Evolutionary conservation across 345 rosid species (phyloP).

Genomic region (Lumnitzera racemosa): DNA sequence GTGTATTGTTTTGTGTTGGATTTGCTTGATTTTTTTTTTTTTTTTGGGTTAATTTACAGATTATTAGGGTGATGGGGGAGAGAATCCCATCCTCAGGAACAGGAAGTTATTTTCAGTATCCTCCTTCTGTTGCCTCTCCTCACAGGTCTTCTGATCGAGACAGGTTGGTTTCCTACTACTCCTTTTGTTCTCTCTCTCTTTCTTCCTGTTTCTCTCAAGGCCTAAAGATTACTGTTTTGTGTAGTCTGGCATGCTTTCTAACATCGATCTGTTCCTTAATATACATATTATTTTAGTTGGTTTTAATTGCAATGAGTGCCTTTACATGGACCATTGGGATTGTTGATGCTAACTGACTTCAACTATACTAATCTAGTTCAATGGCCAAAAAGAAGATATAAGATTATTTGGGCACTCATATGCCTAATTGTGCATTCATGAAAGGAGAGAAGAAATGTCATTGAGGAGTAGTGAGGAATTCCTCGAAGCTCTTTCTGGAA

Average conservation of each 20-base stretch:
- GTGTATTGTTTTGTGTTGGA: background rate
- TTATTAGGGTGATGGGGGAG: conserved; percentile 56
- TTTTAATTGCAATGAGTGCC: too few relatives aligned
- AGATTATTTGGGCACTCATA: too few relatives aligned
- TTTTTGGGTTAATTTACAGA: background rate
- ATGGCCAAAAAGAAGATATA: too few relatives aligned
- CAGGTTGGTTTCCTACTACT: conserved; percentile 31
- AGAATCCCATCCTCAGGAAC: conserved; percentile 45
- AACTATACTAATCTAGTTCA: too few relatives aligned
- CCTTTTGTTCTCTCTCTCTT: background rate
- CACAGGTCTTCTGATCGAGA: conserved; percentile 75
- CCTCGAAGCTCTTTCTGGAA: too few relatives aligned
- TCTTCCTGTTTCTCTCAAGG: background rate
- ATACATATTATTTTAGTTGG: too few relatives aligned
- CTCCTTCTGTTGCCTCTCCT: conserved; percentile 87
- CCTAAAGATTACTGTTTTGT: background rate
- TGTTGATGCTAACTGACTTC: too few relatives aligned
- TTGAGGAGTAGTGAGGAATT: too few relatives aligned
- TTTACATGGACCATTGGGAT: too few relatives aligned
- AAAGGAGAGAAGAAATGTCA: too few relatives aligned
- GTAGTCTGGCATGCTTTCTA: background rate
- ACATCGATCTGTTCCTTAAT: too few relatives aligned
- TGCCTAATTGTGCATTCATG: too few relatives aligned
- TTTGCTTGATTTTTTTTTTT: background rate
- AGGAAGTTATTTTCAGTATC: conserved; percentile 81